Base-by-base conservation (phyloP, 1,139 yeast genomes). In the Debaryomyces sp. region DNA sequence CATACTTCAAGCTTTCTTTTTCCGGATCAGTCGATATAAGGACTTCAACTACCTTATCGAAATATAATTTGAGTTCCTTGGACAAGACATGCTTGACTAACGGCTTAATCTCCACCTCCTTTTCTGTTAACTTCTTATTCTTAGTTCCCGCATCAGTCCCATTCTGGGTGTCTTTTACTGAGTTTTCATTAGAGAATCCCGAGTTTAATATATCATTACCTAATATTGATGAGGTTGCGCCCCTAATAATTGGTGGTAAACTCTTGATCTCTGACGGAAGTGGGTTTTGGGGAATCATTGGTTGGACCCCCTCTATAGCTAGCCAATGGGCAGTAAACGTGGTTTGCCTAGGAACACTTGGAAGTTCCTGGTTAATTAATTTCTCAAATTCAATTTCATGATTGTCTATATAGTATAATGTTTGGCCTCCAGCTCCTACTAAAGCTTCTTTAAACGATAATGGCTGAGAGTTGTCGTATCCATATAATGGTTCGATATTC, bases 271-370 rank as follows among this genome's bases (percentile, higher is more conserved):
- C 96, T 38, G 85, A 78, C 22, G 92, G 83, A 41, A 88, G 81
- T 32, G 99, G 99, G 69, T 95, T 95, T 68, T 95, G 99, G 1
- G 97, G 96, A 49, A 95, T 94, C 46, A 95, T 87, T 1, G 99
- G 99, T 64, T 95, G 99, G 4, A 95, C 97, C 47, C 99, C 99
- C 69, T 95, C 99, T 50, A 95, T 89, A 0, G 99, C 98, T 37
- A 95, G 77, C 99, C 99, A 95, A 67, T 95, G 99, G 1, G 98
- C 97, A 0, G 98, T 90, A 64, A 89, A 92, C 0, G 96, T 85
- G 1, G 96, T 85, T 51, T 88, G 86, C 51, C 98, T 79, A 3
- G 99, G 99, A 2, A 95, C 96, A 61, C 88, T 89, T 6, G 99
- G 99, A 53, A 95, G 75, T 36, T 97, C 97, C 64, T 89, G 96